Base-by-base conservation (phyloP, 257 asterid species). In the Solanum raphanifolium region DNA sequence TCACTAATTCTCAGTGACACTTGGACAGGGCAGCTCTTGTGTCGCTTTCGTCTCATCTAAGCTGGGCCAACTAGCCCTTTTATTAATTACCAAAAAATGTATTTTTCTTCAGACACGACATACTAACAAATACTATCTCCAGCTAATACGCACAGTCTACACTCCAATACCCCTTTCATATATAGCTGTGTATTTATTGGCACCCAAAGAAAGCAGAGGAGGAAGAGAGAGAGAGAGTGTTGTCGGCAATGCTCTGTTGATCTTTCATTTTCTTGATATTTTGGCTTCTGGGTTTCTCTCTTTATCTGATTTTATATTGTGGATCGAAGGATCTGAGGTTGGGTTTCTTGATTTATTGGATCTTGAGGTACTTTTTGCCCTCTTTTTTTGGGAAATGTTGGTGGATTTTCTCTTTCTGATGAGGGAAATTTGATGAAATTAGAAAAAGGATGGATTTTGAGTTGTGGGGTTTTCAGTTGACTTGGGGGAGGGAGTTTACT, bases 31-130 rank as follows among this genome's bases (percentile, higher is more conserved):
- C 20, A 91, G 95, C 94, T 91, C 88, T 76, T 29, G 87, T 88
- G 93, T 94, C 93, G 87, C 90, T 91, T 92, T 93, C 97, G 93
- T 93, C 92, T n/a, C 82, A 88, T 72, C 84, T 91, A 92, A 90
- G 90, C 75, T 31, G 34, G 1, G 36, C 90, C 85, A 88, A 86
- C 78, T 84, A 58, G 5, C 23, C 41, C 25, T 20, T 65, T 60
- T 43, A 39, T 66, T 65, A 65, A 36, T 85, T 34, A 55, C 29
- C 41, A 52, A 11, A 83, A 62, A 60, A 21, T 52, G 25, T 55
- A 15, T 31, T 48, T 48, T 84, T 38, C 8, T 71, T 85, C 29
- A 13, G 43, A 85, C 43, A 85, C 27, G 62, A 85, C 79, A 85
- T 66, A 65, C 31, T 27, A 21, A 38, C 79, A 85, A 29, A 32